These are phyloP conservation scores for Solanum hybrid DNA, from an alignment of 305 asterid species.

Conservation along the genomic window DNA sequence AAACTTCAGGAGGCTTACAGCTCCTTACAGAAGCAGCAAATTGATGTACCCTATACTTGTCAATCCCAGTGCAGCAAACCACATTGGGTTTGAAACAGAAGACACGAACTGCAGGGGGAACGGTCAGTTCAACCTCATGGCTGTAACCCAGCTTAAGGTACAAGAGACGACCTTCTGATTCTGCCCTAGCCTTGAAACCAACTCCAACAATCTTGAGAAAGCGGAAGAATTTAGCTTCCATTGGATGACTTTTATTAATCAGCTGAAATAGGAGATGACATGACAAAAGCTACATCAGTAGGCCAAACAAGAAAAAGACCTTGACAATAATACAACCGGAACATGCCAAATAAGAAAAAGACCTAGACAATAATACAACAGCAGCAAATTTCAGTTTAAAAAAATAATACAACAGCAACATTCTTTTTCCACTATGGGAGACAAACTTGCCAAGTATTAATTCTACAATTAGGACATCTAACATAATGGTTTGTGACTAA, in stretches of 20 bases:
- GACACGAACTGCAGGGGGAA: slow-evolving; percentile 64
- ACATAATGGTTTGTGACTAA: not conserved
- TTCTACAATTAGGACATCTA: not conserved
- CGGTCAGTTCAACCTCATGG: slow-evolving; percentile 61
- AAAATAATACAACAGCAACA: not conserved
- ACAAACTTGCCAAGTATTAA: not conserved
- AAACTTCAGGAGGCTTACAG: slow-evolving; percentile 61
- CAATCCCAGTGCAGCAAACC: slow-evolving; percentile 66
- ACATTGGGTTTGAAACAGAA: slow-evolving; percentile 61
- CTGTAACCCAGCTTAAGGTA: slow-evolving; percentile 67
- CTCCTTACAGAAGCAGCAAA: slow-evolving; percentile 55
- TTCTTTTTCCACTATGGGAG: not conserved
- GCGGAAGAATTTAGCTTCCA: slow-evolving; percentile 70
- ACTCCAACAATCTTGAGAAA: slow-evolving; percentile 70
- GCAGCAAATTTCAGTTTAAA: not conserved
- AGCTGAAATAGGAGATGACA: not conserved
- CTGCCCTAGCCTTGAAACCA: slow-evolving; percentile 77
- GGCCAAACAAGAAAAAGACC: not conserved
- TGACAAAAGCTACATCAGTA: not conserved
- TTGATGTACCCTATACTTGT: slow-evolving; percentile 60
- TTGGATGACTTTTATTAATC: not conserved
- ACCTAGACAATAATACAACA: not conserved
- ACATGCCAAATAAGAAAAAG: not conserved
- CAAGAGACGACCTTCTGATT: slow-evolving; percentile 62
- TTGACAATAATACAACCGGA: not conserved